Evolutionary conservation across 805 yeast species (phyloP), one percentile per base, ranked within the genome.

Genomic region (Ogataea henricii): DNA sequence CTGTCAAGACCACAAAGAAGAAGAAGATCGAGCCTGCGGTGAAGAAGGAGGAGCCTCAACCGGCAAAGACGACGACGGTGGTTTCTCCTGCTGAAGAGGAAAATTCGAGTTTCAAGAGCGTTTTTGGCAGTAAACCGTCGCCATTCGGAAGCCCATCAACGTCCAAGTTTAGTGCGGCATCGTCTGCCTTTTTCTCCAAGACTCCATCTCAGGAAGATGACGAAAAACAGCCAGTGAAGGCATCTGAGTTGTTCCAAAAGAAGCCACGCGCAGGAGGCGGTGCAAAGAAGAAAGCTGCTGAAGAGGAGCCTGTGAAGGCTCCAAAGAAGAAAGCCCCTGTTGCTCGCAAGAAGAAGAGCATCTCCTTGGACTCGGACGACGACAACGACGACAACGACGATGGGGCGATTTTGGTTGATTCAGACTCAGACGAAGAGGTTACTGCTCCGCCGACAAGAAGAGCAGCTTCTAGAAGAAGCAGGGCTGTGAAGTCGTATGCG

Each of bases 91-190:
- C 26, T 2, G 41, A 51, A 16, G 56, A 46, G 26, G 56, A 54
- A 35, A n/a, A n/a, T n/a, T 51, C 57, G 12, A 58, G 17, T 6
- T 70, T 69, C 49, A 64, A 63, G 38, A 56, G 70, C 20, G 55
- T 72, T 7, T 71, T 72, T 50, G 75, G 76, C 5, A 40, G 43
- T 6, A 46, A 37, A 12, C 39, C 49, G 1, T 32, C 56, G 2
- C 45, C 58, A 2, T 37, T 43, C 26, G 45, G 35, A 9, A 37
- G 48, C 23, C 51, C 52, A 1, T 46, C 53, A 12, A 40, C 53
- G 20, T 53, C 60, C 8, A 60, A 55, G 26, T 55, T 58, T 35
- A 49, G 52, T 46, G 57, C 57, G 9, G 64, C 61, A 1, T 55
- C 57, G 22, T 47, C 55, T 18, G 56, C 59, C 1, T 54, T 54